Evolutionary conservation across 2,329 filamentous ascomycete species (phyloP), one percentile per base, ranked within the genome.

Genomic region (Cucurbitaria berberidis): DNA sequence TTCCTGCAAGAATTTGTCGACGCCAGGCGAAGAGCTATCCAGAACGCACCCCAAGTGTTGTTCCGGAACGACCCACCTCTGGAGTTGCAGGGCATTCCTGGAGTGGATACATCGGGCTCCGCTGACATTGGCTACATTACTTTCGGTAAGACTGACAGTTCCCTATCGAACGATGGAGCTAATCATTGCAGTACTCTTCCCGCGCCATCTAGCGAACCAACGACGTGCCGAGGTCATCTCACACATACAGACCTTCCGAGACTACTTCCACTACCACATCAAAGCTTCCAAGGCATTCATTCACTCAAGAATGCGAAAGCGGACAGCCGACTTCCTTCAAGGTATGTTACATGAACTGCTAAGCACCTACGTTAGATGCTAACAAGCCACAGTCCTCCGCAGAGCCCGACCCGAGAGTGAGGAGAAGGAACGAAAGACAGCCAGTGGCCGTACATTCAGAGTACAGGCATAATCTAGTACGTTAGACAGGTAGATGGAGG

Each of bases 221-320:
- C 86, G 92, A 73, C 91, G 96, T 80, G 89, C 90, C 55, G 93
- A 97, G 63, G 93, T 96, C 74, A 99, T 99, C 66, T 97, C 93
- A 45, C 96, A 99, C 76, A 98, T 99, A 69, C 96, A 99, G 79
- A 99, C 95, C 13, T 99, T 99, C 90, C 90, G 95, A 64, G 95
- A 99, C 74, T 99, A 99, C 78, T 99, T 99, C 83, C 95, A 99
- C 78, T 99, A 99, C 77, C 95, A 99, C 78, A 99, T 99, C 80
- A 99, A 99, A 80, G 96, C 95, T 26, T 97, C 93, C 59, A 99
- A 99, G 83, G 95, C 96, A 47, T 99, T 97, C 73, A 99, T 99
- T 63, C 95, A 99, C 83, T 96, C 93, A 29, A 87, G 96, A 70
- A 99, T 99, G 95, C 88, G 95, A 74, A 91, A 93, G 81, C 87